Base-by-base conservation (phyloP, 805 yeast genomes). In the Metschnikowia amazonensis region DNA sequence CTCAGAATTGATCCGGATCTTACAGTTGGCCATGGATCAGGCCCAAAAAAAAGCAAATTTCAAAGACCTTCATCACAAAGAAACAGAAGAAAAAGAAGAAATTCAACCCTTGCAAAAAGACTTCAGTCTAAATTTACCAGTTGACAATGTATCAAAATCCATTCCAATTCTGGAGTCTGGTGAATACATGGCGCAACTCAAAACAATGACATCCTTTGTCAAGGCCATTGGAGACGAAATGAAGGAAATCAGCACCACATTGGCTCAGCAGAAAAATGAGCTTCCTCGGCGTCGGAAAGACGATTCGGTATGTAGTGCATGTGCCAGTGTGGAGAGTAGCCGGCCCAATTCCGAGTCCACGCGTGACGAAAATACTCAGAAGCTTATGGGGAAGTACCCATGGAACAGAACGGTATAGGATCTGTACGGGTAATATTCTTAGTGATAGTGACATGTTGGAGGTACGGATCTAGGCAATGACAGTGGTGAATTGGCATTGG, bases 381-480 rank as follows among this genome's bases (percentile, higher is more conserved):
- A 43, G 14, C 46, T 51, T 17, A 49, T 49, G 53, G 55, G 55
- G 14, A 36, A 36, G 21, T 51, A 42, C 21, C 34, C 44, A 17
- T 51, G 55, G 55, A 51, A 50, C 42, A 50, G 49, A 10, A 51
- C 55, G 3, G 41, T 51, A 1, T 51, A 16, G n/a, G 31, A 13
- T n/a, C 29, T 21, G n/a, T n/a, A n/a, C n/a, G n/a, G n/a, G n/a
- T n/a, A n/a, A n/a, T n/a, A n/a, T n/a, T n/a, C n/a, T n/a, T n/a
- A n/a, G n/a, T n/a, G n/a, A n/a, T n/a, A n/a, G n/a, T n/a, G n/a
- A n/a, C n/a, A n/a, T n/a, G n/a, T n/a, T n/a, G n/a, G n/a, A n/a
- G n/a, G n/a, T n/a, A n/a, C n/a, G n/a, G n/a, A n/a, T n/a, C n/a
- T n/a, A n/a, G n/a, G n/a, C n/a, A n/a, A n/a, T n/a, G n/a, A n/a